These are phyloP conservation scores for Amorphotheca resinae DNA, from an alignment of 495 filamentous ascomycete genomes.

Conservation along the genomic window DNA sequence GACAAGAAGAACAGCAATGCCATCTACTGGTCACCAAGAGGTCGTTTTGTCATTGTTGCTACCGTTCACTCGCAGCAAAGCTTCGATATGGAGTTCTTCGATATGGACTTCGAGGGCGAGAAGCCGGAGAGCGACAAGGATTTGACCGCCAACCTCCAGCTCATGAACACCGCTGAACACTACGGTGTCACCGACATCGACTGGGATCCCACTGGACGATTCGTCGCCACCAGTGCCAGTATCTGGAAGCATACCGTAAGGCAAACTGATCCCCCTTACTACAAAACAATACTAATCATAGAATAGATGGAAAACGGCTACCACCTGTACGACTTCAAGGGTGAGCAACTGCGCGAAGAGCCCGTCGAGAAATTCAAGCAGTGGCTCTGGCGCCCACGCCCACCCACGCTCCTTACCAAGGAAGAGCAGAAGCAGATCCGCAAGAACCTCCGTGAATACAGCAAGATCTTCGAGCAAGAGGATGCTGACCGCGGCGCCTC, in stretches of 20 bases:
- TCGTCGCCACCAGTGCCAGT: constrained; percentile 81
- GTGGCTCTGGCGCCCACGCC: constrained; percentile 85
- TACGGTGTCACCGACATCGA: constrained; percentile 96
- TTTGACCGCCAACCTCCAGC: constrained; percentile 80
- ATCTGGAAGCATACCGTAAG: constrained; percentile 91
- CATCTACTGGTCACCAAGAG: constrained; percentile 98
- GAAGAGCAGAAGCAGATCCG: constrained; percentile 95
- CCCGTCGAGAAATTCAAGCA: constrained; percentile 96
- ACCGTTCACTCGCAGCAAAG: constrained; percentile 84
- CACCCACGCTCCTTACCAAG: constrained; percentile 73
- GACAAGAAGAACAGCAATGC: constrained; percentile 99
- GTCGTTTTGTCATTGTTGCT: constrained; percentile 84
- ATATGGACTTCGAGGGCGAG: constrained; percentile 95
- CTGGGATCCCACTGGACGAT: constrained; percentile 94
- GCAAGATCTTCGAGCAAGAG: constrained; percentile 85
- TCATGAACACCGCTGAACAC: constrained; percentile 87
- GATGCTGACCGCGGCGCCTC: constrained; percentile 83
- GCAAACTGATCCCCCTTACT: constrained; percentile 6
- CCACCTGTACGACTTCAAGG: constrained; percentile 94
- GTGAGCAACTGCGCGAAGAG: constrained; percentile 79
- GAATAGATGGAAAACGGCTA: constrained; percentile 95
- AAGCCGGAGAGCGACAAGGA: constrained; percentile 88
- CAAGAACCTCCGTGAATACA: constrained; percentile 96
- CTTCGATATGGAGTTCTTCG: constrained; percentile 95
- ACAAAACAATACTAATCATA: constrained; percentile 25